Conservation (phyloP, 495 filamentous ascomycete genomes). For the Aspergillus haitiensis region DNA sequence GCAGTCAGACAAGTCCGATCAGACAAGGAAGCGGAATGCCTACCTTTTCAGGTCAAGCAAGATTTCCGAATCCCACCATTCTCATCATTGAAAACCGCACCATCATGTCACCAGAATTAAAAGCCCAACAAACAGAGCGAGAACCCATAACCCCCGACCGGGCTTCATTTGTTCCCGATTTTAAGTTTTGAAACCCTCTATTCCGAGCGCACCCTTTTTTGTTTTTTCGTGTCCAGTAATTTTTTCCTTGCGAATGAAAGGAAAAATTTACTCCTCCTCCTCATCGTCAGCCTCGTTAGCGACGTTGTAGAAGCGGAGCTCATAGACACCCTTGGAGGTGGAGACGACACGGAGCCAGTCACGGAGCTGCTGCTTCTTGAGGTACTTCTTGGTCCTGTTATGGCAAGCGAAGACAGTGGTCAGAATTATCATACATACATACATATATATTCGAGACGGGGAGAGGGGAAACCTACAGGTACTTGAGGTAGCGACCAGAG, state of each 20-base stretch:
- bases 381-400: conserved; percentile 97
- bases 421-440: no score
- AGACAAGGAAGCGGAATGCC: conserved; percentile 3
- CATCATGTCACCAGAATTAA: neutral
- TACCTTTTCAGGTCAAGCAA: conserved; percentile 24
- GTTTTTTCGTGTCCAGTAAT: conserved; percentile 7
- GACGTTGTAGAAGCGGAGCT: conserved; percentile 99
- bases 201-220: conserved; percentile 10
- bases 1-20: conserved; percentile 1
- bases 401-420: no score
- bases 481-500: conserved; percentile 98
- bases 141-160: conserved; percentile 13
- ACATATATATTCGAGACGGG: no score
- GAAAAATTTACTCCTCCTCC: conserved; percentile 83
- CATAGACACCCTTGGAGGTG: conserved; percentile 94
- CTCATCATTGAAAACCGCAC: neutral
- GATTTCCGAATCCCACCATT: neutral
- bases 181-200: conserved; percentile 6
- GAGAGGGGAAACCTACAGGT: conserved; percentile 68
- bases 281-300: conserved; percentile 96
- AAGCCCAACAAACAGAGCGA: neutral
- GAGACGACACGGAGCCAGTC: conserved; percentile 99
- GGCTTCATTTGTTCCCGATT: conserved; percentile 6
- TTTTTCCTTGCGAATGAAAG: neutral
- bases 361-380: conserved; percentile 99